Base-by-base conservation (phyloP, 1,139 yeast species). In the Spathaspora sp. region DNA sequence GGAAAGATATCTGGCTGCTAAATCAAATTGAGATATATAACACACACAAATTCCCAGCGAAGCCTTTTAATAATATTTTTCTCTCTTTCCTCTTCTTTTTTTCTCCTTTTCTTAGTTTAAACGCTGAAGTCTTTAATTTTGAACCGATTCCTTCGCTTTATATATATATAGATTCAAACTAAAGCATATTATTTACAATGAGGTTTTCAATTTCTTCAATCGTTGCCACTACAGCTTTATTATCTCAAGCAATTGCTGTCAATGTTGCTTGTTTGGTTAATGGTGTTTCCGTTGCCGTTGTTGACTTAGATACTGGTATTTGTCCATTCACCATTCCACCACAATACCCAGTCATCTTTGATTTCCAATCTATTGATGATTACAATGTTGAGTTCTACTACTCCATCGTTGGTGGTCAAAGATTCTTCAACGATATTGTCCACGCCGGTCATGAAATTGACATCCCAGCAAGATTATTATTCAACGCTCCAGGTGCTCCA, bases 251-350 rank as follows among this genome's bases (percentile, higher is more conserved):
- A 43, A 43, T 56, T 41, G 72, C 74, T 42, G 44, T 53, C 45
- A 60, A 68, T 45, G 77, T 72, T 45, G 72, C 66, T 44, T 73
- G 78, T 64, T 53, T 63, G 43, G 68, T 69, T 43, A 57, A 65
- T 51, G 75, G 74, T 51, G 59, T 43, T 39, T 47, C 56, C 40
- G 65, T 63, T 29, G 70, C 69, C 29, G 60, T 61, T 40, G 77
- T 72, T 43, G 76, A 71, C 61, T 65, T 65, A 51, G 76, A 65
- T 50, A 67, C 77, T 43, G 78, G 76, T 52, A 51, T 48, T 13
- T 73, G 78, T 63, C 67, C 71, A 46, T 72, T 71, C 67, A 50
- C 67, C 15, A 51, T 73, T 43, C 74, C 76, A 51, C 46, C 55
- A 3, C 7, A 45, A 25, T 63, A 57, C 48, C 69, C 72, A 41